A percentile compares a stretch with the other conserved stretches of the same genome.
These are phyloP conservation scores for Raddia distichophylla DNA, from an alignment of 176 grass and related monocot genomes.

Conservation along the genomic window DNA sequence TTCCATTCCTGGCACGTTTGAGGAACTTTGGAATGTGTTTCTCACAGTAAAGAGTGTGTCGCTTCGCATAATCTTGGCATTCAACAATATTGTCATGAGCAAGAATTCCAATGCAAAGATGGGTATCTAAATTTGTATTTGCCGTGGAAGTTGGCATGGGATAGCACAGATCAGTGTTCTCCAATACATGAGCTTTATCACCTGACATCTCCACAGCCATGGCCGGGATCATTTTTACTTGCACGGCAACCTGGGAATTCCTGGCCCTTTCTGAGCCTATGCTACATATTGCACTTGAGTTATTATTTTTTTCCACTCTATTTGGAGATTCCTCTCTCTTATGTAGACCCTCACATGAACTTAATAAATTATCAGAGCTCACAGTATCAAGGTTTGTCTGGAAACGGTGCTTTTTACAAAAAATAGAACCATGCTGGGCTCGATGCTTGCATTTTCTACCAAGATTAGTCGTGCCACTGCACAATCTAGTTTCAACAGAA, in stretches of 20 bases:
- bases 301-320: conserved; percentile 42
- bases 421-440: conserved; percentile 77
- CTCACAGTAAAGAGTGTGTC: conserved; percentile 89
- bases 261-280: conserved; percentile 17
- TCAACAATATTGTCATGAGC: conserved; percentile 52
- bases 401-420: conserved; percentile 88
- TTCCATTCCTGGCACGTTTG: conserved; percentile 96
- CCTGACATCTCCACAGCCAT: conserved; percentile 43
- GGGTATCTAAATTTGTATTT: conserved; percentile 44
- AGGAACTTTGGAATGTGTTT: conserved; percentile 95
- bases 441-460: conserved; percentile 97
- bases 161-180: conserved; percentile 53
- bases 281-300: conserved; percentile 35
- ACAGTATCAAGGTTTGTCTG: conserved; percentile 53
- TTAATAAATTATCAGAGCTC: conserved; percentile 46
- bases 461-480: conserved; percentile 81
- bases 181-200: conserved; percentile 54
- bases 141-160: conserved; percentile 41
- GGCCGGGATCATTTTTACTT: conserved; percentile 41
- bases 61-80: conserved; percentile 83
- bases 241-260: conserved; percentile 40
- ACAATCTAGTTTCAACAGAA: conserved; percentile 62
- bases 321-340: conserved; percentile 42
- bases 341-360: conserved; percentile 44
- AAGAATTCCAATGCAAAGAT: conserved; percentile 65